Evolutionary conservation across 148 eudicot genomes (phyloP), one percentile per base, ranked within the genome.

Genomic region (Chenopodium album): DNA sequence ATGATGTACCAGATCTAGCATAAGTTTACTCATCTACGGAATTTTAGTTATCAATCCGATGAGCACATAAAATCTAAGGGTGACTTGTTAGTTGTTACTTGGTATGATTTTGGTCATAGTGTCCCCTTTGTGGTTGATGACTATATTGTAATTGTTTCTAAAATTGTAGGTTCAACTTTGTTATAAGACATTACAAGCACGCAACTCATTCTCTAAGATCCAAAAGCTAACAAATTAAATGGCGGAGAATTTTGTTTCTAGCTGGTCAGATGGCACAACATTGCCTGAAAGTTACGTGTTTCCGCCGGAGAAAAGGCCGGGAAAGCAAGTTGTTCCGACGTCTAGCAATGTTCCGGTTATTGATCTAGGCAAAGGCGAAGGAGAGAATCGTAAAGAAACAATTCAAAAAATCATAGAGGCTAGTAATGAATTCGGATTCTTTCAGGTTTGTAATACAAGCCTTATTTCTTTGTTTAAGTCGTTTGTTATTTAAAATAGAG

Each of bases 351-450:
- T 73, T 59, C 87, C 87, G 1, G 77, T 85, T 22, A 65, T 87
- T 75, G 84, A 87, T 78, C 71, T 87, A 62, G 72, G 69, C 59
- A 74, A 74, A 47, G 29, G 46, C 19, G 73, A 56, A 1, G 79
- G 52, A 11, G 71, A 19, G 14, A 78, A 76, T 72, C 85, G 66
- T 26, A 19, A 32, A 13, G 37, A 54, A n/a, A 34, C 77, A 13
- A 46, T 79, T 67, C 80, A 54, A 71, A 76, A 87, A 65, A 82
- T 87, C 52, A 41, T 87, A 71, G 28, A 82, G 65, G 89, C 89
- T 77, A 66, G 85, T 62, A 80, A 82, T 60, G 79, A 87, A 4
- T 87, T 73, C 37, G 89, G 89, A 28, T 85, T 82, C 70, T 87
- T 87, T 74, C 89, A 87, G 87, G 89, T 83, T 59, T 16, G n/a